A percentile compares a stretch with the other conserved stretches of the same genome.
These are phyloP conservation scores for Trypanosoma lewisi DNA, from an alignment of 208 protist species.

Conservation along the genomic window DNA sequence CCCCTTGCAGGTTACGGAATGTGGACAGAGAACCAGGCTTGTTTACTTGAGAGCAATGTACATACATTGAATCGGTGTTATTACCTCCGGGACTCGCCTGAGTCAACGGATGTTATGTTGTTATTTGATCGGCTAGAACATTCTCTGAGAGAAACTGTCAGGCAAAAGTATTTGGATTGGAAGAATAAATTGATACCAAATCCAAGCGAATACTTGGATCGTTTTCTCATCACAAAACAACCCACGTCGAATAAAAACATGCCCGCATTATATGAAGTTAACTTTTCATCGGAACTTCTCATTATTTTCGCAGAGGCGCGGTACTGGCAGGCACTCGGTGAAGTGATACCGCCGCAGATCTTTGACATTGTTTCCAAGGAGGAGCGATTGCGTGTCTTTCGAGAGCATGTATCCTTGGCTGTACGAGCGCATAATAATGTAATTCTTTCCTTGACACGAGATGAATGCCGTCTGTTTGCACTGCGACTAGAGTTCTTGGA, in stretches of 20 bases:
- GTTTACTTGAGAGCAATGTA: slow-evolving; percentile 53
- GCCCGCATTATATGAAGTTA: slow-evolving; percentile 83
- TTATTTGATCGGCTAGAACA: slow-evolving; percentile 77
- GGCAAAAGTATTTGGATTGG: slow-evolving; percentile 80
- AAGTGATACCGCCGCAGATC: slow-evolving; percentile 82
- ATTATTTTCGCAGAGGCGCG: slow-evolving; percentile 94
- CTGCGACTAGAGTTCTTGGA: slow-evolving; percentile 92
- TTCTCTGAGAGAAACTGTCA: slow-evolving; percentile 80
- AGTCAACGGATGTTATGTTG: slow-evolving; percentile 78
- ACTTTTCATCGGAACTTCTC: slow-evolving; percentile 94
- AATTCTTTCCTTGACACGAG: slow-evolving; percentile 77
- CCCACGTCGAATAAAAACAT: slow-evolving; percentile 39
- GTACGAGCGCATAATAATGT: slow-evolving; percentile 96
- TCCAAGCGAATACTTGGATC: slow-evolving; percentile 84
- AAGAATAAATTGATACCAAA: slow-evolving; percentile 55
- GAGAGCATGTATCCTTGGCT: slow-evolving; percentile 94
- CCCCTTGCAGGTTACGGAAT: slow-evolving; percentile 87
- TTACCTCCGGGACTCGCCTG: slow-evolving; percentile 77
- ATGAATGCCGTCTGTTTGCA: slow-evolving; percentile 94
- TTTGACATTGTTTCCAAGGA: slow-evolving; percentile 87
- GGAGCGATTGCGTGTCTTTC: slow-evolving; percentile 93
- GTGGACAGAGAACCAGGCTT: slow-evolving; percentile 83
- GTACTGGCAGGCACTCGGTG: slow-evolving; percentile 91
- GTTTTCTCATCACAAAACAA: slow-evolving; percentile 76
- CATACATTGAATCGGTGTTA: slow-evolving; percentile 71